phyloP scores from a whole-genome alignment of 257 asterid genomes.

The Solanum peruvianum region DNA sequence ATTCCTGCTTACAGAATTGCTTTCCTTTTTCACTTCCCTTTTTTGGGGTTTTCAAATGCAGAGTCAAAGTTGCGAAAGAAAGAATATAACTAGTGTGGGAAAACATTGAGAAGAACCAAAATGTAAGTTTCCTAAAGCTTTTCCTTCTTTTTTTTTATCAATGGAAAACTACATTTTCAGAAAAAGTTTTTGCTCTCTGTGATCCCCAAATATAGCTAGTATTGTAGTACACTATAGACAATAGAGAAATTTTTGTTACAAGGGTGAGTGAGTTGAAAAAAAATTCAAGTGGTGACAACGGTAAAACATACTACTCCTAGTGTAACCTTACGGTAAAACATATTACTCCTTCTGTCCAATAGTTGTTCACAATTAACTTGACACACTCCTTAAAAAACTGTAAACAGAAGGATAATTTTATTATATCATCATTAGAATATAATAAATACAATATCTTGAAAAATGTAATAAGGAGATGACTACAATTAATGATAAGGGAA shows the following conservation, averaged over 20 bases:
- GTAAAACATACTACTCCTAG: not conserved
- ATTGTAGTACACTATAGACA: not conserved
- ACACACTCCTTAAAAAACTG: fast-evolving
- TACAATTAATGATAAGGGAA: too few relatives aligned
- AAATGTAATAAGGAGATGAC: too few relatives aligned
- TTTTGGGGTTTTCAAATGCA: not conserved
- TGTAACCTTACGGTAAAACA: not conserved
- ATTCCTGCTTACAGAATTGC: not conserved
- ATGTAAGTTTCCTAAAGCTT: not conserved
- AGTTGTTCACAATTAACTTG: too few relatives aligned
- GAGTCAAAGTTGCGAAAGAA: not conserved
- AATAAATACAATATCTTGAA: too few relatives aligned
- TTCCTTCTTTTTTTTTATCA: not conserved
- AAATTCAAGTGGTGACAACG: not conserved
- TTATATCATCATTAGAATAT: too few relatives aligned
- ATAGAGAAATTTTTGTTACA: not conserved
- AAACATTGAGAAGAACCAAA: not conserved
- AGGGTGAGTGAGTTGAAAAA: too few relatives aligned
- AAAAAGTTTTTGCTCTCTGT: not conserved
- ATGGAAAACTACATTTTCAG: not conserved
- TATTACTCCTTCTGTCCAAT: too few relatives aligned
- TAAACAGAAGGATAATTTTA: too few relatives aligned
- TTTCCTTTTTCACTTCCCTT: not conserved
- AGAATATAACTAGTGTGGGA: not conserved
- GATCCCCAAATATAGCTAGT: not conserved